These are phyloP conservation scores for Massarina eburnea DNA, from an alignment of 2,329 filamentous ascomycete genomes.

Conservation along the genomic window DNA sequence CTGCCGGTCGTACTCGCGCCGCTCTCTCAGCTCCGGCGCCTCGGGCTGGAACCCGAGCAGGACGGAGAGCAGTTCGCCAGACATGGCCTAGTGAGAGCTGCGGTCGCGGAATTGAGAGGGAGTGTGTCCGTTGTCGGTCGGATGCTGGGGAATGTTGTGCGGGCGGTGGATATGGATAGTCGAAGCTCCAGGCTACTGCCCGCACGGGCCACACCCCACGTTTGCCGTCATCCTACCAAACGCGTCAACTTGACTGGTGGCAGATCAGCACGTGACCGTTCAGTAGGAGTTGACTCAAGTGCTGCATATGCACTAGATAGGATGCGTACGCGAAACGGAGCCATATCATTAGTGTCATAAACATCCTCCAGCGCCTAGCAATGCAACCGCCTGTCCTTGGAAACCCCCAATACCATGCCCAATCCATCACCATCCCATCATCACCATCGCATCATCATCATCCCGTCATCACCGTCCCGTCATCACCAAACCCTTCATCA, in stretches of 20 bases:
- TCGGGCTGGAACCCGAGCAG: conserved; percentile 41
- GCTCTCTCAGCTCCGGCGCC: conserved; percentile 31
- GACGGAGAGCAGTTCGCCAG: conserved; percentile 29
- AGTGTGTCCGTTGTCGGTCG: no score
- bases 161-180: no score
- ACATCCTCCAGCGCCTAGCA: conserved; percentile 6
- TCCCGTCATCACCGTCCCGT: no score
- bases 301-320: no score
- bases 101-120: background rate
- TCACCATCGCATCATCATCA: no score
- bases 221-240: background rate
- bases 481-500: conserved; percentile 28
- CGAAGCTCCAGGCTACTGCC: background rate
- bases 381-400: conserved; percentile 11
- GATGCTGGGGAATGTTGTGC: no score
- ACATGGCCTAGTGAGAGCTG: conserved; percentile 27
- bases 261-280: no score
- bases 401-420: conserved; percentile 1
- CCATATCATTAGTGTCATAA: background rate
- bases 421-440: no score
- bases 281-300: no score
- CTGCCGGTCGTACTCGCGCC: conserved; percentile 43
- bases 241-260: background rate
- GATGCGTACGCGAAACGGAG: no score
- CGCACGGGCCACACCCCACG: background rate